These are phyloP conservation scores for Carex arenaria DNA, from an alignment of 202 grass and related monocot genomes.

Conservation along the genomic window DNA sequence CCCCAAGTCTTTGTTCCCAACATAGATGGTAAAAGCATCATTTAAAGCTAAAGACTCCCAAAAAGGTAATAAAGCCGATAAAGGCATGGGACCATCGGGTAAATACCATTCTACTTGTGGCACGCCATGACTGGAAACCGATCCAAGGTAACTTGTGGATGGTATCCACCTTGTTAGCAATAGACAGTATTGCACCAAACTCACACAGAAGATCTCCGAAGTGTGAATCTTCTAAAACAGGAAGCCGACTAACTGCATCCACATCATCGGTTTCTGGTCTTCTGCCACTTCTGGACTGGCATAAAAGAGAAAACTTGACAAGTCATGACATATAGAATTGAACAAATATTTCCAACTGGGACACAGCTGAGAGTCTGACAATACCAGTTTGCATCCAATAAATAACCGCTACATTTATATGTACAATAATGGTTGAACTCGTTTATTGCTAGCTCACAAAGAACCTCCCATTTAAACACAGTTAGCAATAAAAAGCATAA, in stretches of 20 bases:
- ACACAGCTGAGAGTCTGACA: background rate
- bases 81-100: slow-evolving; percentile 1
- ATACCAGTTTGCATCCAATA: background rate
- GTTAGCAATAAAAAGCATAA: background rate
- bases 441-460: background rate
- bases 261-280: slow-evolving; percentile 84
- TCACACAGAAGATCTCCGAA: slow-evolving; percentile 81
- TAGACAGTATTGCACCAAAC: slow-evolving; percentile 80
- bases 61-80: slow-evolving; percentile 27
- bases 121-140: slow-evolving; percentile 96
- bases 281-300: slow-evolving; percentile 69
- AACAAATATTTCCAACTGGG: slow-evolving; percentile 1
- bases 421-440: background rate
- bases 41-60: background rate
- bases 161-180: slow-evolving; percentile 78
- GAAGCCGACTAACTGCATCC: slow-evolving; percentile 77
- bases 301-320: slow-evolving; percentile 28
- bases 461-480: background rate
- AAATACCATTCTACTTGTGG: slow-evolving; percentile 70
- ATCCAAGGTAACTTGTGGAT: slow-evolving; percentile 98
- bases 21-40: background rate
- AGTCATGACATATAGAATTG: background rate
- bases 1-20: background rate
- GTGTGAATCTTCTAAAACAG: slow-evolving; percentile 62
- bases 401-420: background rate